Evolutionary conservation across 2,329 filamentous ascomycete species (phyloP), one percentile per base, ranked within the genome.

Genomic region (Beauveria sp.): DNA sequence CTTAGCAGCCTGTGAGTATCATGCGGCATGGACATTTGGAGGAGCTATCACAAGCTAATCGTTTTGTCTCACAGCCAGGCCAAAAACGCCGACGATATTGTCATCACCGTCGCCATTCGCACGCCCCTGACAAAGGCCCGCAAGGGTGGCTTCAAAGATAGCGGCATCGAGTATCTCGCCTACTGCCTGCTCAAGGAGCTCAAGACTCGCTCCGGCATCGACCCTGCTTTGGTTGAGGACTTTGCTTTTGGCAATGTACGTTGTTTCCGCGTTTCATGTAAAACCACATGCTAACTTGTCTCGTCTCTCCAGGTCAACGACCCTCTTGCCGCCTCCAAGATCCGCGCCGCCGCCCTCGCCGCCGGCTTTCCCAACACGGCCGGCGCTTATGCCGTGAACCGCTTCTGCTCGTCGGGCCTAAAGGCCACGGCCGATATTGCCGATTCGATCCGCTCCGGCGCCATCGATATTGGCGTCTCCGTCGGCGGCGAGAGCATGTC

Each of bases 131-230:
- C 88, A 72, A 98, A 97, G 79, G 92, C 85, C 58, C 83, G 82
- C 74, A 97, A 96, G 82, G 93, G 95, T 66, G 91, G 92, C 47
- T 89, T 99, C 81, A 98, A 97, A 81, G 93, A 99, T 74, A 96
- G 92, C 6, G 84, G 83, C 46, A 85, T 98, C 65, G 95, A 99
- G 75, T 93, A 88, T 75, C 81, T 99, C 62, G 74, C 96, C 64
- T 91, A 92, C 72, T 86, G 91, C 63, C 80, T 96, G 54, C 79
- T 98, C 68, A 90, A 95, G 79, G 81, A 92, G 73, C 83, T 90
- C 57, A 76, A 86, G 61, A 80, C 87, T 66, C 87, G 87, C 70
- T 87, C 88, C 65, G 90, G 88, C 62, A 77, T 97, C 58, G 90
- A 96, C 71, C 90, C 92, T 3, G 81, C 83, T 6, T 79, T 96